These are phyloP conservation scores for Rhodotorula sp. DNA, from an alignment of 1,284 basidiomycete species.

Conservation along the genomic window DNA sequence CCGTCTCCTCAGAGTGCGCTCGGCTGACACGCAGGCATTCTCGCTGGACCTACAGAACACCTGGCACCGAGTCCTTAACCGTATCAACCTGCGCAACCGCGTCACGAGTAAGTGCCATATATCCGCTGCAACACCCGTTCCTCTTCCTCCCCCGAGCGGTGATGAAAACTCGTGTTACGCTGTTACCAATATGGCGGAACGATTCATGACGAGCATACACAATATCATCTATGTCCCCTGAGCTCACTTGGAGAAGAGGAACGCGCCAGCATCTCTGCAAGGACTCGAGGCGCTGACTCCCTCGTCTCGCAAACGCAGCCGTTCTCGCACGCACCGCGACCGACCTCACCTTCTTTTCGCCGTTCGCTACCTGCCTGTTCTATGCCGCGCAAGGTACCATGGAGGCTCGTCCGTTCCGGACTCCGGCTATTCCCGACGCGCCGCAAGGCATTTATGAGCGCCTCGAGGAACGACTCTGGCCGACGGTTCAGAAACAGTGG, in stretches of 20 bases:
- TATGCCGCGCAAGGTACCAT: conserved; percentile 42
- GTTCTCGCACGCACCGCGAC: conserved; percentile 37
- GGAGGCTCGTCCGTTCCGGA: conserved; percentile 39
- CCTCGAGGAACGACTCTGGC: conserved; percentile 24
- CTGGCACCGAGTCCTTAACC: conserved; percentile 18
- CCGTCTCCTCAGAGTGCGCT: too few species aligned
- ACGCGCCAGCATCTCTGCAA: not conserved
- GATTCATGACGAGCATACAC: conserved; percentile 1
- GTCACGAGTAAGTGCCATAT: conserved; percentile 6
- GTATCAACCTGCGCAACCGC: conserved; percentile 5
- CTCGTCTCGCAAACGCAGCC: conserved; percentile 22
- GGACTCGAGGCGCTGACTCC: not conserved
- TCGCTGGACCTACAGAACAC: conserved; percentile 6
- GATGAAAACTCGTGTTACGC: not conserved
- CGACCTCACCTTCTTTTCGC: conserved; percentile 43
- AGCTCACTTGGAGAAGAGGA: not conserved
- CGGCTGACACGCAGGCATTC: not conserved
- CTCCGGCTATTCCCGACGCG: conserved; percentile 4
- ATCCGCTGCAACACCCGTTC: not conserved
- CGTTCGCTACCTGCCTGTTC: conserved; percentile 44
- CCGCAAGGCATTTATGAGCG: conserved; percentile 30
- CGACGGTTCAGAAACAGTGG: conserved; percentile 36
- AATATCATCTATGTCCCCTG: conserved; percentile 14
- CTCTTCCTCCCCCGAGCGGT: not conserved
- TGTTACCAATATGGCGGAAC: conserved; percentile 10